Evolutionary conservation across 2,329 filamentous ascomycete genomes (phyloP), one percentile per base, ranked within the genome.

Genomic region (Salinomyces thailandicus): DNA sequence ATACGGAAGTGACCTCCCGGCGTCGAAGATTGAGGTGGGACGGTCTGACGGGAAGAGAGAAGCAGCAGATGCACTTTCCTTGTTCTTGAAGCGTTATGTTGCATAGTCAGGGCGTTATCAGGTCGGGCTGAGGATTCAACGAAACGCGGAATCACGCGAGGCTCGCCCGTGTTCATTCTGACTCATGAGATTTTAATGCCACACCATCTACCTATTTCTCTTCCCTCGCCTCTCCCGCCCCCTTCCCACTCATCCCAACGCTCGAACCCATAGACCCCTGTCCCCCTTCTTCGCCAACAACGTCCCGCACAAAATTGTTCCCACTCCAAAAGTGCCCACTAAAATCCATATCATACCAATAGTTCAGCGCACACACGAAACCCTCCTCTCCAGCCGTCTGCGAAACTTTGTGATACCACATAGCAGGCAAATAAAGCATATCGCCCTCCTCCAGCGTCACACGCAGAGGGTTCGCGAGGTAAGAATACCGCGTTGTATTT

Each of bases 261-360:
- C 42, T 37, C 3, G 50, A 50, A n/a, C n/a, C n/a, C n/a, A 37
- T 56, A 56, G 15, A 41, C 2, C 5, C 52, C 9, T 32, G 24
- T 35, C 24, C 44, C 24, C 31, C 28, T n/a, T 33, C 37, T 9
- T 32, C 37, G 12, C 46, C 31, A 9, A 44, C 33, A 13, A 51
- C 43, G 22, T 59, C 55, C 15, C 54, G 41, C 8, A 58, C 36
- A 52, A 82, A 81, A 5, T 64, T 63, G 19, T 66, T 67, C 31
- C 72, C 55, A 2, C 79, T 71, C 61, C 79, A 85, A 22, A 85
- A 72, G 0, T 73, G 70, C 0, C 82, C 81, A 17, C 67, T 67
- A 49, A 84, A 87, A 18, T 85, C 79, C 71, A 87, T 81, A 54
- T 89, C 82, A 47, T 86, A 86, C 80, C 84, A 91, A 57, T 89